These are phyloP conservation scores for Botryosphaeria dothidea DNA, from an alignment of 2,329 filamentous ascomycete species.

Conservation along the genomic window DNA sequence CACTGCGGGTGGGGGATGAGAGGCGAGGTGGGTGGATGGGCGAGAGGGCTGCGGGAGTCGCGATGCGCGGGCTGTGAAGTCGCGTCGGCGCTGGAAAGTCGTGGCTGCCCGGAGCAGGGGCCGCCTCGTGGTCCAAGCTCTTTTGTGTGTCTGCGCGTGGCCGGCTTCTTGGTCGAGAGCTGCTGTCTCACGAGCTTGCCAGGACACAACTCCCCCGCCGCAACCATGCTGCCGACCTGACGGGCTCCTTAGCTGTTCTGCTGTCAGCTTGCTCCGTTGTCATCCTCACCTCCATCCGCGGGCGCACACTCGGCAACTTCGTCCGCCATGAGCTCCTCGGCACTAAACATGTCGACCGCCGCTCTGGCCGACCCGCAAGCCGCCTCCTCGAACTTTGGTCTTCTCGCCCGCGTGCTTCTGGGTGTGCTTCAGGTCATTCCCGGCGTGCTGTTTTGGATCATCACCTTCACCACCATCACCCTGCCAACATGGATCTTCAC, in stretches of 20 bases:
- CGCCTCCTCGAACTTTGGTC: slow-evolving; percentile 38
- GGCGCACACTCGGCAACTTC: not conserved
- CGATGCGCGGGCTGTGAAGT: slow-evolving; percentile 11
- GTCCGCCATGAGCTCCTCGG: not conserved
- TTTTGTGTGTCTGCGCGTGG: not conserved
- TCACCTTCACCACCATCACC: slow-evolving; percentile 85
- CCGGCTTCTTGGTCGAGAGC: not conserved
- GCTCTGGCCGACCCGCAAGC: slow-evolving; percentile 5
- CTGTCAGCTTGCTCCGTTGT: not conserved
- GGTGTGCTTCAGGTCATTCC: slow-evolving; percentile 57
- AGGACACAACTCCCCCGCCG: not conserved
- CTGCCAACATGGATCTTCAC: slow-evolving; percentile 87
- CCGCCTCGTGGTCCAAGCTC: not conserved
- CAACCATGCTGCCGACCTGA: not conserved
- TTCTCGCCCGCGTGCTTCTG: slow-evolving; percentile 51
- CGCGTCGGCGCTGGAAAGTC: slow-evolving; percentile 17
- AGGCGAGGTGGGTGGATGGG: not conserved
- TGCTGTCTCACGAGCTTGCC: slow-evolving; percentile 6
- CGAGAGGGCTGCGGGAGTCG: not conserved
- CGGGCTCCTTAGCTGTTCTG: not conserved
- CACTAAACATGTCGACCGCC: not conserved
- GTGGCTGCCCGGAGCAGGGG: not conserved
- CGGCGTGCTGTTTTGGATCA: slow-evolving; percentile 70
- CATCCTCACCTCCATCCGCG: not conserved
- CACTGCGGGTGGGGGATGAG: not conserved